Evolutionary conservation across 2,329 filamentous ascomycete species (phyloP), one percentile per base, ranked within the genome.

Genomic region (Hypoxylon sp.): DNA sequence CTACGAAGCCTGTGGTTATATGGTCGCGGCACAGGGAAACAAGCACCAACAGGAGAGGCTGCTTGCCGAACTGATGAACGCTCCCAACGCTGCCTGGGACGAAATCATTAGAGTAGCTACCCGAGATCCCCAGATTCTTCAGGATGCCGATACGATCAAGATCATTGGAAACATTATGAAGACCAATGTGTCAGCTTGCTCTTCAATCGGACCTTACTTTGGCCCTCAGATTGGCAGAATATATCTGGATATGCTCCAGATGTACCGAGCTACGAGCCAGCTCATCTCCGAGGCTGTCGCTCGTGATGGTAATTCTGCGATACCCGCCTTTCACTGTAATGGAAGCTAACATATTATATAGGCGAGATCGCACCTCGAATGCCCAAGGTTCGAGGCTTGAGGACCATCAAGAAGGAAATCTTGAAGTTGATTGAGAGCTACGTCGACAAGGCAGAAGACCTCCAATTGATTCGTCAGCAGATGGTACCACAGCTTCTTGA

Each of bases 121-220:
- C 61, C 87, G 91, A 68, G 91, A 98, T 78, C 94, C 96, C 0
- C 87, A 90, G 22, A 94, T 96, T 73, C 86, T 99, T 11, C 94
- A 98, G 80, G 94, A 98, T 77, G 86, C 91, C 10, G 95, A 99
- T 74, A 97, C 95, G 0, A 98, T 99, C 84, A 99, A 99, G 85
- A 91, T 99, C 73, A 95, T 99, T 70, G 96, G 96, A 73, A 99
- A 99, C 82, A 98, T 99, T 79, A 99, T 99, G 96, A 99, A 99
- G 88, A 99, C 96, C 0, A 99, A 99, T 76, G 96, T 99, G 3
- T 95, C 97, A n/a, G 96, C 96, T 37, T 99, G 96, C 81, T 93
- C 93, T 37, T 98, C 96, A 0, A 96, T 99, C 65, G 96, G 97
- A 35, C 90, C 93, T 58, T 99, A 98, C 82, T 99, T 99, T 81